Base-by-base conservation (phyloP, 1,139 yeast species). In the Wickerhamomyces sp. region DNA sequence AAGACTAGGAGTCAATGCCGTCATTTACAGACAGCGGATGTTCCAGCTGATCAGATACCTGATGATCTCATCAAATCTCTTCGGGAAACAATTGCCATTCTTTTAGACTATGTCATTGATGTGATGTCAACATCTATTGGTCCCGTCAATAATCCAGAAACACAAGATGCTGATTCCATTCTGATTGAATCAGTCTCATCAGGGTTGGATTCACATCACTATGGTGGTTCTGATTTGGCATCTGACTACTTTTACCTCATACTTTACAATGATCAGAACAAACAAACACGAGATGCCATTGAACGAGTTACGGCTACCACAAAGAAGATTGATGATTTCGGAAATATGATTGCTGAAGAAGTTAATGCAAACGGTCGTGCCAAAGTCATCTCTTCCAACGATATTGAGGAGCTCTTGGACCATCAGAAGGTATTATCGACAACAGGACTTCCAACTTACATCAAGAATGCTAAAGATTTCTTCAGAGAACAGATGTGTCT, bases 401-500 rank as follows among this genome's bases (percentile, higher is more conserved):
- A 78, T 46, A 49, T 82, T 8, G 59, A 57, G 1, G 62, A 68
- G 11, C 58, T 87, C 28, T 48, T 75, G 30, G 72, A 68, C 26
- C 64, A 81, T 29, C 85, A 82, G 47, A 59, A 60, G 12, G 60
- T 69, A 3, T 58, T 86, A 29, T 66, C 66, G 13, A 62, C 74
- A 2, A 80, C 85, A 1, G 87, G 88, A 0, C 62, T 87, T 25
- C 71, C 81, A 0, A 71, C 83, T 3, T 73, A 86, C 31, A 78
- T 87, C 12, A 61, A 88, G 41, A 72, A 79, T 36, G 66, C 75
- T 13, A 63, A 89, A 40, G 95, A 86, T 51, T 62, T 74, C 8
- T 82, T 84, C 52, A 65, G 94, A 36, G 95, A 87, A 54, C 91
- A 84, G 39, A 78, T 84, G 87, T 79, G 84, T 45, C 79, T 75